Base-by-base conservation (phyloP, 1,284 basidiomycete species). In the Pseudozyma pruni region DNA sequence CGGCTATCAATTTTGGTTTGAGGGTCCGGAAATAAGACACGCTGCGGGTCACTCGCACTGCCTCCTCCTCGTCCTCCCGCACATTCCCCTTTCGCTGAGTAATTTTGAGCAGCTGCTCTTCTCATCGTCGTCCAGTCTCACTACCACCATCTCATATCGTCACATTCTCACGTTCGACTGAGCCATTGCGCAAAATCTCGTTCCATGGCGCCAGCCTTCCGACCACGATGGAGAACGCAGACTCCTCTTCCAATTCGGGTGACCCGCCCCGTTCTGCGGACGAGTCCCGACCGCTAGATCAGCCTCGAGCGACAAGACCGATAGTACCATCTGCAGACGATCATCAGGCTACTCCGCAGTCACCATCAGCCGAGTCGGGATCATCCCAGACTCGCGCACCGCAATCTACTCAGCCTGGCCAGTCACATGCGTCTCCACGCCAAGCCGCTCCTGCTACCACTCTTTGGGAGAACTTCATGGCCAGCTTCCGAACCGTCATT, bases 391-490 rank as follows among this genome's bases (percentile, higher is more conserved):
- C 33, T n/a, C n/a, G 27, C 27, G 6, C 27, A 29, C 7, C 27
- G 11, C 7, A 29, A 16, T 9, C 22, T 14, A 11, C 40, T 9
- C 20, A 43, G 34, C 37, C 41, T 23, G 9, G 44, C 13, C n/a
- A 27, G 17, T 35, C 45, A 4, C 10, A 22, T 5, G 4, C 40
- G 8, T 8, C 17, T 7, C 41, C 32, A 3, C 27, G 20, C 14
- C 17, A 42, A 4, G 16, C 46, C 4, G 31, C 45, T 23, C 61
- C 61, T 6, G 38, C 38, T 7, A 54, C 66, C 1, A 62, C 58
- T 0, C 23, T 69, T 6, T 69, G 66, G 66, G 55, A 62, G 14
- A 56, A 53, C 46, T 69, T 69, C 39, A 61, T 62, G 59, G 33
- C 53, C 16, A 62, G 46, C 45, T 33, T 69, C 20, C 53, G 58